Evolutionary conservation across 805 yeast species (phyloP).

Genomic region (Cyberlindnera amylophila): DNA sequence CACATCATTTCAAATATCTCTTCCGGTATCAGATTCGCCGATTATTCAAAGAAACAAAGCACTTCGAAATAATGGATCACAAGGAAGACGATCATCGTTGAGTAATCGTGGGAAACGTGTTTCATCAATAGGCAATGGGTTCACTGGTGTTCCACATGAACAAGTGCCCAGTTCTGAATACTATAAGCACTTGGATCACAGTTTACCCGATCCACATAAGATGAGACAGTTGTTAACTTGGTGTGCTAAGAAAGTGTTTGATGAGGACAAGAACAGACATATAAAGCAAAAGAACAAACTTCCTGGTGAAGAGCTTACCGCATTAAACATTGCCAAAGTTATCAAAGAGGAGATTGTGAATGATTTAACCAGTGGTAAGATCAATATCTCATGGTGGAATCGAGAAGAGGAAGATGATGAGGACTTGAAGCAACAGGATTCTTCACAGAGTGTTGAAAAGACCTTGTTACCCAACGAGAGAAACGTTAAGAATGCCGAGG

Average conservation of each 20-base stretch:
- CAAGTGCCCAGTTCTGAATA: slow-evolving; percentile 52
- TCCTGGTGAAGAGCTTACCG: slow-evolving; percentile 38
- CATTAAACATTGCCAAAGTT: slow-evolving; percentile 51
- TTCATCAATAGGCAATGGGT: slow-evolving; percentile 73
- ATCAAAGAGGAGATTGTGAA: slow-evolving; percentile 60
- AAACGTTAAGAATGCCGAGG: slow-evolving; percentile 48
- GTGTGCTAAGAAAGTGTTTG: slow-evolving; percentile 52
- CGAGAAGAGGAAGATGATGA: slow-evolving; percentile 29
- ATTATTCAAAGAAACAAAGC: slow-evolving; percentile 35
- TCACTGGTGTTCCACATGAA: slow-evolving; percentile 61
- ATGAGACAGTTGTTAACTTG: slow-evolving; percentile 68
- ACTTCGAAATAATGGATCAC: slow-evolving; percentile 22
- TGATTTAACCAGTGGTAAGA: slow-evolving; percentile 55
- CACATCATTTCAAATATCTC: slow-evolving; percentile 25
- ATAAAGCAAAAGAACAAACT: slow-evolving; percentile 24
- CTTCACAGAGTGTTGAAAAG: slow-evolving; percentile 22
- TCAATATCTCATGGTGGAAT: slow-evolving; percentile 69
- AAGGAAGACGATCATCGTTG: slow-evolving; percentile 46
- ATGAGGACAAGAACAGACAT: slow-evolving; percentile 27
- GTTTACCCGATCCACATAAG: slow-evolving; percentile 66
- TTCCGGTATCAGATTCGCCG: slow-evolving; percentile 37
- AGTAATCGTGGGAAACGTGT: slow-evolving; percentile 64
- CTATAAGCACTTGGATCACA: slow-evolving; percentile 57
- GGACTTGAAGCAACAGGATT: slow-evolving; percentile 25
- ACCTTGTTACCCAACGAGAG: slow-evolving; percentile 54